A percentile compares a stretch with the other conserved stretches of the same genome.
These are phyloP conservation scores for Parietaria judaica DNA, from an alignment of 306 rosid species.

Conservation along the genomic window DNA sequence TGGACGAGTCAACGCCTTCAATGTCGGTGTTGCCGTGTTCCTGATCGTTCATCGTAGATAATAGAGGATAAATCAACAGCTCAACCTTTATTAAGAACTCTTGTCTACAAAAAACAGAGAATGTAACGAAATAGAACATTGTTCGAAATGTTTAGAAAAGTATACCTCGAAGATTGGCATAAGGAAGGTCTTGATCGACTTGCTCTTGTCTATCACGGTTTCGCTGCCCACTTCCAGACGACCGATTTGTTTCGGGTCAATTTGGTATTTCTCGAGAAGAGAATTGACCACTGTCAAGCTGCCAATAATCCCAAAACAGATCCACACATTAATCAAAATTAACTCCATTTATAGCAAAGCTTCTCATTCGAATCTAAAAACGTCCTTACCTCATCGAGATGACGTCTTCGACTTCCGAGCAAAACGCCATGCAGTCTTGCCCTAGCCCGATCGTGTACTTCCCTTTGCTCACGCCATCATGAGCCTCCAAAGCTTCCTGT, in stretches of 20 bases:
- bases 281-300: slow-evolving; percentile 83
- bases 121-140: no score
- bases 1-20: slow-evolving; percentile 92
- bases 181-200: slow-evolving; percentile 94
- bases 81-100: background rate
- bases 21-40: slow-evolving; percentile 81
- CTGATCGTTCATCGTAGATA: slow-evolving; percentile 34
- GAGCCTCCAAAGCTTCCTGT: slow-evolving; percentile 90
- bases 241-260: slow-evolving; percentile 94
- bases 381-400: slow-evolving; percentile 85
- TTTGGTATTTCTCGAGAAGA: slow-evolving; percentile 77
- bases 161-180: slow-evolving; percentile 96
- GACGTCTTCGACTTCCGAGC: slow-evolving; percentile 90
- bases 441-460: slow-evolving; percentile 97
- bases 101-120: no score
- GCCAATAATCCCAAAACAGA: slow-evolving; percentile 22
- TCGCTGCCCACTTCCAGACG: slow-evolving; percentile 98
- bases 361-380: slow-evolving; percentile 4
- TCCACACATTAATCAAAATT: slow-evolving; percentile 4
- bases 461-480: slow-evolving; percentile 96
- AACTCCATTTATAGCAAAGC: slow-evolving; percentile 11
- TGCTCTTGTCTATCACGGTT: slow-evolving; percentile 99
- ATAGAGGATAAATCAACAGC: no score
- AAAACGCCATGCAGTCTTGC: slow-evolving; percentile 96
- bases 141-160: background rate